These are phyloP conservation scores for Mycena maculata DNA, from an alignment of 768 basidiomycete species.

Conservation along the genomic window DNA sequence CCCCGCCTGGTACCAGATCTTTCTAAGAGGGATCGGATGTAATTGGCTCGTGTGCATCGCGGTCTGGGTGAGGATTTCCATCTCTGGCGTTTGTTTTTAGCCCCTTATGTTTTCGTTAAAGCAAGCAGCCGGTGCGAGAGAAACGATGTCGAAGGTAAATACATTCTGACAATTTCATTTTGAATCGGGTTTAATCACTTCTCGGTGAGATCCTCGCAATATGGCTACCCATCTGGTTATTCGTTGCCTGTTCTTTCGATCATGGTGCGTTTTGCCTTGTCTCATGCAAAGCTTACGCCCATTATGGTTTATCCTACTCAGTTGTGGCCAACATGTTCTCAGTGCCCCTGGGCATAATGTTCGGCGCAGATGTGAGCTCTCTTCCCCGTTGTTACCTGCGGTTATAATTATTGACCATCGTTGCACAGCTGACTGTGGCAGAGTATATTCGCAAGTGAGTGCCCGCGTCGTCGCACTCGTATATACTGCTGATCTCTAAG, in stretches of 20 bases:
- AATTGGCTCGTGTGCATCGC: constrained; percentile 83
- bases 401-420: background rate
- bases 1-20: constrained; percentile 79
- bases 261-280: constrained; percentile 60
- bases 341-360: constrained; percentile 76
- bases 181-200: background rate
- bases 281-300: background rate
- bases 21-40: constrained; percentile 79
- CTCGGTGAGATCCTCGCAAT: constrained; percentile 62
- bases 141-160: constrained; percentile 74
- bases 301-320: constrained; percentile 39
- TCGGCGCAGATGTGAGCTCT: constrained; percentile 68
- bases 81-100: background rate
- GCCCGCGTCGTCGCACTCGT: no score
- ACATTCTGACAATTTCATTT: background rate
- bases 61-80: constrained; percentile 67
- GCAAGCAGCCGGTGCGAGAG: constrained; percentile 77
- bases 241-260: constrained; percentile 77
- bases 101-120: constrained; percentile 41
- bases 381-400: background rate
- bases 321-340: constrained; percentile 85
- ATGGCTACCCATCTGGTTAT: constrained; percentile 84
- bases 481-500: background rate
- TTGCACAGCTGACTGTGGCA: constrained; percentile 57
- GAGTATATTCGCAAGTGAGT: constrained; percentile 76